Evolutionary conservation across 108 stramenopile genomes (phyloP), one percentile per base, ranked within the genome.

Genomic region (Phaeodactylum tricornutum): DNA sequence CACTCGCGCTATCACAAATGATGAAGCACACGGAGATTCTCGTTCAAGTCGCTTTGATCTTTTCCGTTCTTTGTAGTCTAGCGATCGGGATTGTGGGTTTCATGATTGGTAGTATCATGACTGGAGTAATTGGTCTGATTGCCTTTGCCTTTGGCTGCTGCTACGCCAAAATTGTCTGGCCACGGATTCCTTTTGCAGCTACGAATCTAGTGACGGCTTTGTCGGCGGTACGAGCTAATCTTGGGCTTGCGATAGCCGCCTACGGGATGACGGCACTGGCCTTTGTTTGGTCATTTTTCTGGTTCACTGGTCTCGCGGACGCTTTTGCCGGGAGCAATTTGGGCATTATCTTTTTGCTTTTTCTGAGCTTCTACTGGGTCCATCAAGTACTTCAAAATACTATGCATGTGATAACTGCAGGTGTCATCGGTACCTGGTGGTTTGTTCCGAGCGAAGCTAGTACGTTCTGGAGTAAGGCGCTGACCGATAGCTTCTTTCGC

Each of bases 401-500:
- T 2, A 72, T 93, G 12, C 91, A 92, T 41, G 76, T 74, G 2
- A 75, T 77, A 7, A 68, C 67, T 25, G 84, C 87, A 1, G 92
- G 89, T 8, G 77, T 81, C 8, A 67, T 93, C 24, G 82, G 73
- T 17, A 47, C 61, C 14, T 57, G 63, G 63, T 96, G 95, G 95
- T 85, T 87, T 59, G 66, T 64, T 29, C 81, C 87, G 26, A 62
- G 63, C 16, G 84, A 80, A 47, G 81, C 79, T 2, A 51, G 35
- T 2, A 55, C 31, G 3, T 84, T 62, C 64, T 85, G 81, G 56
- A 79, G 71, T 7, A 19, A 43, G 35, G 77, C 73, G 2, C 57
- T 84, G 36, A 50, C 29, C 27, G 74, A 73, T 39, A 61, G 56
- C 20, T 71, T 84, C 11, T 14, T 64, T 30, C 67, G 85, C 15